Base-by-base conservation (phyloP, 2,329 filamentous ascomycete species). In the Calonectria pauciramosa region DNA sequence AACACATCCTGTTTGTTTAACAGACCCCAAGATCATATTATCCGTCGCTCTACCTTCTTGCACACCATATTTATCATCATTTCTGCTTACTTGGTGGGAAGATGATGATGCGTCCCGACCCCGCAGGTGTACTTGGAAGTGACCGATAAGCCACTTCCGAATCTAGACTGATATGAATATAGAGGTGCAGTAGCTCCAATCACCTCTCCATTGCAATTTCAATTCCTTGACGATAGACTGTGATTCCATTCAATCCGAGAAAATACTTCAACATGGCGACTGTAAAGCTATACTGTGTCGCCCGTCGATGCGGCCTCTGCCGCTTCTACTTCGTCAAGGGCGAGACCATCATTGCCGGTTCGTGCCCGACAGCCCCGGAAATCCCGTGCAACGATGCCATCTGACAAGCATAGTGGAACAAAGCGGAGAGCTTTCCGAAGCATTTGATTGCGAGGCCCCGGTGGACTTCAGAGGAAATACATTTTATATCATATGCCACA, bases 291-390 rank as follows among this genome's bases (percentile, higher is more conserved):
- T 65, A 32, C 54, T 69, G 67, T 30, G 52, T 69, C 3, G 26
- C 38, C 52, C 67, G 52, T 26, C 67, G 67, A 32, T 69, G 67
- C 54, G 67, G 67, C 8, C 54, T 69, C 28, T 69, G 67, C 13
- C 67, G 67, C 18, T 63, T 69, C n/a, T 11, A 28, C 32, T 49
- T 60, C 18, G 20, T 13, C 36, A n/a, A 36, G 26, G 67, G 54
- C 41, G 67, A 69, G 26, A 36, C 38, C n/a, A 38, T 69, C 11
- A 34, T 47, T 44, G 54, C 51, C 4, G 52, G 67, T 69, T 23
- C n/a, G 52, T 36, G 47, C 26, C 51, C 23, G 23, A 32, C 38
- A 10, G 0, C 0, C 26, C 34, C n/a, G 10, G 14, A 8, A 30
- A 11, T 56, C 30, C 38, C 10, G 30, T 16, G 18, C 30, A 18